Conservation (phyloP, 2,329 filamentous ascomycete species). For the Pyrenochaeta sp. region DNA sequence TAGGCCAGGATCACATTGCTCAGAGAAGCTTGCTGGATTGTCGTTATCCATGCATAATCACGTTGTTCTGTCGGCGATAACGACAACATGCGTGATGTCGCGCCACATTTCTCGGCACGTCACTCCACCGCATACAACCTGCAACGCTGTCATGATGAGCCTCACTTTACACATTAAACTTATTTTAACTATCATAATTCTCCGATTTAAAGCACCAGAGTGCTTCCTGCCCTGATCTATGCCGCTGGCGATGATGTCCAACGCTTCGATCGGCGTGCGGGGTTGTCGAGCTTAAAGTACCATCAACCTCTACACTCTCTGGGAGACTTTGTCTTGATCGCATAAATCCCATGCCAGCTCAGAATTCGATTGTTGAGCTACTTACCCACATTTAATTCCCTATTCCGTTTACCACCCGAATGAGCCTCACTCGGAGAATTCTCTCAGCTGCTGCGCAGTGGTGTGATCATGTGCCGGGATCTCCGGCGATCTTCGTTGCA, state of each 20-base stretch:
- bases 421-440: neutral
- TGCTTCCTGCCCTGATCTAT: neutral
- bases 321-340: neutral
- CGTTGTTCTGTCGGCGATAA: slow-evolving; percentile 20
- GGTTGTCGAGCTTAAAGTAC: neutral
- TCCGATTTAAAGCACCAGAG: neutral
- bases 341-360: slow-evolving; percentile 9
- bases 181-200: neutral
- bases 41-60: slow-evolving; percentile 14
- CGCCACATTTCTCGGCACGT: slow-evolving; percentile 28
- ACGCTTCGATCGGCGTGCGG: neutral
- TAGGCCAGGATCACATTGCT: slow-evolving; percentile 23
- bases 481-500: slow-evolving; percentile 10
- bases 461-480: slow-evolving; percentile 18
- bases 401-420: neutral
- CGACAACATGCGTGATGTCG: slow-evolving; percentile 24
- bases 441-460: slow-evolving; percentile 10
- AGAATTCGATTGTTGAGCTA: neutral
- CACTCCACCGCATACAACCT: slow-evolving; percentile 21
- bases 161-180: slow-evolving; percentile 2
- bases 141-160: slow-evolving; percentile 3
- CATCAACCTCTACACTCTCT: too few species aligned
- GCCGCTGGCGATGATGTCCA: neutral
- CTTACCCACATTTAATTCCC: neutral
- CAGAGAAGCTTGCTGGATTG: slow-evolving; percentile 4